A percentile compares a stretch with the other conserved stretches of the same genome.
Evolutionary conservation across 805 yeast species (phyloP).

Genomic region (Starmera dryadoides): DNA sequence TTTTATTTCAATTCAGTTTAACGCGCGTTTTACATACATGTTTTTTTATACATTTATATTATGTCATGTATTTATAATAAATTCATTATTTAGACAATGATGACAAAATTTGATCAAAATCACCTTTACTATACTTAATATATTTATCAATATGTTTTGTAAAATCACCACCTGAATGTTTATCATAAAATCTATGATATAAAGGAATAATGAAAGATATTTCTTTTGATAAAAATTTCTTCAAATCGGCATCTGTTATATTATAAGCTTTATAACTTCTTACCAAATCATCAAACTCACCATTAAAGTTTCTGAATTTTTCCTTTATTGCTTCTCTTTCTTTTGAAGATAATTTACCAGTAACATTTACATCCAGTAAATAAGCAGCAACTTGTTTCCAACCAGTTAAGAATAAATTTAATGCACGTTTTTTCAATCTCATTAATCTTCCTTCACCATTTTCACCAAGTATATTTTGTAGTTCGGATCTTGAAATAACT

Average conservation of each 20-base stretch:
- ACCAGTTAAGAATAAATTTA: conserved; percentile 61
- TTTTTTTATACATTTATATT: background rate
- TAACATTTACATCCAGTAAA: conserved; percentile 74
- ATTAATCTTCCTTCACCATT: conserved; percentile 58
- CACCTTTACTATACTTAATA: conserved; percentile 52
- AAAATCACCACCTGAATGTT: conserved; percentile 61
- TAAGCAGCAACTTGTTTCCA: conserved; percentile 79
- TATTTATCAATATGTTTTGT: conserved; percentile 67
- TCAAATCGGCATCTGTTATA: conserved; percentile 60
- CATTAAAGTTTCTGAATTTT: conserved; percentile 74
- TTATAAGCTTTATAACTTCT: conserved; percentile 57
- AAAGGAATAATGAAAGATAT: conserved; percentile 72
- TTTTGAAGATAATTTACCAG: conserved; percentile 50
- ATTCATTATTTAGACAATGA: conserved; percentile 18
- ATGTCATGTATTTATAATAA: background rate
- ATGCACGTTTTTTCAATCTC: conserved; percentile 63
- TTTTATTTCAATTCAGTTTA: too few species aligned
- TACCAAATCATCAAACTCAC: conserved; percentile 72
- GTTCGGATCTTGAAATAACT: conserved; percentile 51
- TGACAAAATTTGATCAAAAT: conserved; percentile 31
- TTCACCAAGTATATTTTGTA: conserved; percentile 47
- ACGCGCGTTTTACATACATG: background rate
- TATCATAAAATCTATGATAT: conserved; percentile 78
- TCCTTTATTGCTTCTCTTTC: conserved; percentile 82
- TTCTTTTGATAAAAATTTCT: conserved; percentile 59